phyloP scores from a whole-genome alignment of 1,284 basidiomycete genomes.

The Ustilago sp. region DNA sequence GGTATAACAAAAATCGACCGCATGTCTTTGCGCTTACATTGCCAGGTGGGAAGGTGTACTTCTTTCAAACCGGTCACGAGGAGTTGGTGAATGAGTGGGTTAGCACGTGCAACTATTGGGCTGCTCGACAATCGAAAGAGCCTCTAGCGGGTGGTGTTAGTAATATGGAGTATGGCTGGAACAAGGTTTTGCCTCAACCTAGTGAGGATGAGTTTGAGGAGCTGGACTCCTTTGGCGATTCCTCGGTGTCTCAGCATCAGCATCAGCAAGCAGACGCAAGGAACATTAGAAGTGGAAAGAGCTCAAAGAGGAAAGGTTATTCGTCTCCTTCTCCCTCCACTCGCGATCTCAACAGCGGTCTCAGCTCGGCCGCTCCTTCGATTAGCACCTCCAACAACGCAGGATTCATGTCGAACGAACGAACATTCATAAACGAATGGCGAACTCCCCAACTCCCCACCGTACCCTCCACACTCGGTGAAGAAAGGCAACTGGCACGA shows the following conservation, averaged over 20 bases:
- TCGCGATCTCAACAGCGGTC: neutral
- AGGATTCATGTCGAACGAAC: slow-evolving; percentile 72
- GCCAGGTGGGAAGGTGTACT: slow-evolving; percentile 86
- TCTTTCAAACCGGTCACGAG: slow-evolving; percentile 97
- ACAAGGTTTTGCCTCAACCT: slow-evolving; percentile 73
- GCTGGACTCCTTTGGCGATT: slow-evolving; percentile 66
- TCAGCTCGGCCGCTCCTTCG: slow-evolving; percentile 10
- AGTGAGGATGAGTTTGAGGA: slow-evolving; percentile 71
- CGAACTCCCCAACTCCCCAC: slow-evolving; percentile 85
- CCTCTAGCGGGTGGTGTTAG: slow-evolving; percentile 93
- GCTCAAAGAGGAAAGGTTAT: neutral
- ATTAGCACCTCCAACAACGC: slow-evolving; percentile 15
- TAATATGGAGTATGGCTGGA: slow-evolving; percentile 99
- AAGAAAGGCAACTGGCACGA: slow-evolving; percentile 78
- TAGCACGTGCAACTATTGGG: slow-evolving; percentile 98
- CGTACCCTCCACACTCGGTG: slow-evolving; percentile 85
- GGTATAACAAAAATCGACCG: slow-evolving; percentile 88
- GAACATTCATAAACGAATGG: slow-evolving; percentile 92
- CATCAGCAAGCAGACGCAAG: slow-evolving; percentile 17
- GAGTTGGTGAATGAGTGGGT: slow-evolving; percentile 98
- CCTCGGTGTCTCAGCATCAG: neutral
- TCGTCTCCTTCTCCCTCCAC: slow-evolving; percentile 4
- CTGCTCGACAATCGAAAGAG: slow-evolving; percentile 90
- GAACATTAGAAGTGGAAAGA: slow-evolving; percentile 46
- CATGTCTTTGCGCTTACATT: slow-evolving; percentile 95